Percentiles rank a stretch among this genome's conserved stretches.
These are phyloP conservation scores for Euphorbia peplus DNA, from an alignment of 345 rosid species.

Conservation along the genomic window DNA sequence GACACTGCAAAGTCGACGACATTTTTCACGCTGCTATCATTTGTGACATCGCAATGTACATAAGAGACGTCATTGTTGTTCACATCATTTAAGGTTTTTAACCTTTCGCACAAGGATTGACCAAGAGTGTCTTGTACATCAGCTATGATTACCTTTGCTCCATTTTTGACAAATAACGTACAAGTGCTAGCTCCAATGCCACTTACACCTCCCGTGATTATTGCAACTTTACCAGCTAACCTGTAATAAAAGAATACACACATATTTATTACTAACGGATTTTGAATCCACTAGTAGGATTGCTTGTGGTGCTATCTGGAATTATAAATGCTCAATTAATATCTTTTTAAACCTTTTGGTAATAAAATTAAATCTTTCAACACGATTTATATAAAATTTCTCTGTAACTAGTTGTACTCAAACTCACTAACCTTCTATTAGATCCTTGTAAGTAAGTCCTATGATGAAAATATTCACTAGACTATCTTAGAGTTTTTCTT, in stretches of 20 bases:
- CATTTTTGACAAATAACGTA: conserved; percentile 33
- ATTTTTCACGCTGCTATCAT: conserved; percentile 30
- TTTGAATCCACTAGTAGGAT: too few relatives aligned
- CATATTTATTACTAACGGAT: not conserved
- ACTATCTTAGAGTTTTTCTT: too few relatives aligned
- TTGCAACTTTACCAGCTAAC: conserved; percentile 41
- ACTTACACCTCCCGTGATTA: conserved; percentile 46
- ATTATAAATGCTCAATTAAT: too few relatives aligned
- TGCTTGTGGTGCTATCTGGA: too few relatives aligned
- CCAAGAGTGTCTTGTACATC: conserved; percentile 47
- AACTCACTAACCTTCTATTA: too few relatives aligned
- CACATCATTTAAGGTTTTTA: not conserved
- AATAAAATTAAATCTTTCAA: too few relatives aligned
- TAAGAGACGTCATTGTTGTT: conserved; percentile 18
- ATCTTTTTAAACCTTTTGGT: too few relatives aligned
- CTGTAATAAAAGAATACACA: conserved; percentile 14
- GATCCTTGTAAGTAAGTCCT: too few relatives aligned
- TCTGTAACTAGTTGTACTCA: too few relatives aligned
- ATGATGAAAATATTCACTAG: too few relatives aligned
- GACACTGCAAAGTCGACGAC: conserved; percentile 31
- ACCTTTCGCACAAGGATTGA: conserved; percentile 26
- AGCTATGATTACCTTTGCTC: conserved; percentile 38
- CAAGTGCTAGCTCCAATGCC: conserved; percentile 39
- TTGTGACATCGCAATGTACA: conserved; percentile 40
- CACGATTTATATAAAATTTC: too few relatives aligned